phyloP scores from a whole-genome alignment of 441 rosid species.

The Adansonia rubrostipa region DNA sequence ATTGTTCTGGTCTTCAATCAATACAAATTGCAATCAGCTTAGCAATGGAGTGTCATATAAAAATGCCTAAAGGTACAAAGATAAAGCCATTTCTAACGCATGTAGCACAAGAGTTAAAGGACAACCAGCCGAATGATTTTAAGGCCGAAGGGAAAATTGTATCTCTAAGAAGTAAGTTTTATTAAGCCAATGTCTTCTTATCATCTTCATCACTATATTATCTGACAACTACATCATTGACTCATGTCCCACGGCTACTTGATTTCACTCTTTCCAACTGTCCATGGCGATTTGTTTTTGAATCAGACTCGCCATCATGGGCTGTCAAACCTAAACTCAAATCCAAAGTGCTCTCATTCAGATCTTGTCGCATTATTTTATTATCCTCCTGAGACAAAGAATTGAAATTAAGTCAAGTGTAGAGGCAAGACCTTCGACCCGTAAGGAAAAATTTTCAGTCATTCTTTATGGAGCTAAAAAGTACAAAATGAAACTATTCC shows the following conservation, averaged over 20 bases:
- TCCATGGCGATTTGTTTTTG: conserved; percentile 39
- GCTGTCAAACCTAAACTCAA: conserved; percentile 71
- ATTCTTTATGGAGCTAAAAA: not conserved
- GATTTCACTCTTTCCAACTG: conserved; percentile 40
- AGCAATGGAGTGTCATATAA: conserved; percentile 28
- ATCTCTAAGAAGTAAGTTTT: conserved; percentile 24
- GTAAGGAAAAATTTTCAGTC: not conserved
- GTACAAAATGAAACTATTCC: conserved; percentile 5
- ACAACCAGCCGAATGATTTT: conserved; percentile 15
- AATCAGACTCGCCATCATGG: conserved; percentile 49
- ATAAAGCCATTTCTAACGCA: not conserved
- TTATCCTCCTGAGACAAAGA: conserved; percentile 53
- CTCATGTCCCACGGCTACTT: conserved; percentile 26
- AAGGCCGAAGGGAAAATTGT: conserved; percentile 29
- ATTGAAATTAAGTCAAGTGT: conserved; percentile 26
- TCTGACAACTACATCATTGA: not conserved
- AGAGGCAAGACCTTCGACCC: conserved; percentile 24
- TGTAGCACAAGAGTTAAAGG: conserved; percentile 19
- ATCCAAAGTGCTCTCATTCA: conserved; percentile 83
- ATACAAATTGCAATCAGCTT: conserved; percentile 34
- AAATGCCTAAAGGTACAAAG: conserved; percentile 23
- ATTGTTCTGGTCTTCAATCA: conserved; percentile 24
- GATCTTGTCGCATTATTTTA: conserved; percentile 75
- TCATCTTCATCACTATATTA: conserved; percentile 20
- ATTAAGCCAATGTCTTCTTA: conserved; percentile 26